Evolutionary conservation across 192 early-diverging fungal genomes (phyloP).

Genomic region (Funneliformis mosseae): DNA sequence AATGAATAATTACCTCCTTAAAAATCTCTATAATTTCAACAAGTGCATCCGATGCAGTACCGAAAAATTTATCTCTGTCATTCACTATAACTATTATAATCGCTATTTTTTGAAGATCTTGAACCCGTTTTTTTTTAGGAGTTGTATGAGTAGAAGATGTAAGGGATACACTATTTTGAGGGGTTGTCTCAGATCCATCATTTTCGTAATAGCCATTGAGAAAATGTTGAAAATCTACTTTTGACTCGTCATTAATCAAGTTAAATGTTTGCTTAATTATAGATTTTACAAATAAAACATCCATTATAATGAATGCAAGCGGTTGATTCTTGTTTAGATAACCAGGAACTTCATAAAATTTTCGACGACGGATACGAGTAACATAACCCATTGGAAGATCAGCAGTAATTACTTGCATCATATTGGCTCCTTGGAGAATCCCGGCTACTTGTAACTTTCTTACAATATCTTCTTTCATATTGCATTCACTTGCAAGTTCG

Average conservation of each 20-base stretch:
- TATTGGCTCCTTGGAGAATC: conserved; percentile 21
- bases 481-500: conserved; percentile 1
- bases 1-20: too few relatives aligned
- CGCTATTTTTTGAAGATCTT: not conserved
- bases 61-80: too few relatives aligned
- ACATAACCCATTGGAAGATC: conserved; percentile 8
- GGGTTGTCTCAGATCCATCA: conserved; percentile 2
- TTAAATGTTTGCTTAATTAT: conserved; percentile 10
- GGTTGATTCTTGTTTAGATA: not conserved
- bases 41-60: too few relatives aligned
- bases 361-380: not conserved
- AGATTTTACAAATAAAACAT: conserved; percentile 13
- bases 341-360: conserved; percentile 23
- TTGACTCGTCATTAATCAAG: conserved; percentile 3
- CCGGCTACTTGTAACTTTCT: conserved; percentile 15
- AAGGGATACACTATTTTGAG: not conserved
- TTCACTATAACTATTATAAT: too few relatives aligned
- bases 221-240: conserved; percentile 23
- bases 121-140: not conserved
- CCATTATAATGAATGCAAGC: conserved; percentile 11
- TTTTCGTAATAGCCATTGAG: conserved; percentile 6
- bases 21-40: too few relatives aligned
- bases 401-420: not conserved
- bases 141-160: not conserved
- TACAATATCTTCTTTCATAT: conserved; percentile 26